Conservation (phyloP, 2,329 filamentous ascomycete species). For the Colletotrichum eleusines region DNA sequence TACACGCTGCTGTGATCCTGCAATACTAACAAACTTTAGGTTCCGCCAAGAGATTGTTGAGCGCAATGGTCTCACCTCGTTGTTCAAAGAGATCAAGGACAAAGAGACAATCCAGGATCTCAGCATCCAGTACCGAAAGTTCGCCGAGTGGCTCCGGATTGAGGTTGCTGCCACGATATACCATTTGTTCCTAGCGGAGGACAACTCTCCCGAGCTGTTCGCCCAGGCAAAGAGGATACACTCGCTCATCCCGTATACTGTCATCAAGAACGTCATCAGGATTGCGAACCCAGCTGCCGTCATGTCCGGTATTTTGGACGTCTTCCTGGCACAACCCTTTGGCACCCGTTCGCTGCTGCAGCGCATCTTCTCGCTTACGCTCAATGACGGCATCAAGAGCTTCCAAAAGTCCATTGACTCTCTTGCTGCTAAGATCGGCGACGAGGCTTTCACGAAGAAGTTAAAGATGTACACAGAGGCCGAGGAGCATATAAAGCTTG, state of each 20-base stretch:
- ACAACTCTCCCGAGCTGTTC: constrained; percentile 97
- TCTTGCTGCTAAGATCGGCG: constrained; percentile 82
- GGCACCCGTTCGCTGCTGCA: constrained; percentile 91
- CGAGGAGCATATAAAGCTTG: constrained; percentile 79
- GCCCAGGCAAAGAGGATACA: constrained; percentile 95
- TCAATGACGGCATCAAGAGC: constrained; percentile 88
- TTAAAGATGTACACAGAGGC: constrained; percentile 83
- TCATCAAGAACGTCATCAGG: constrained; percentile 96
- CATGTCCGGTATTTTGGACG: constrained; percentile 94
- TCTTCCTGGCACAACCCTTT: constrained; percentile 96
- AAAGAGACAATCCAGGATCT: constrained; percentile 90
- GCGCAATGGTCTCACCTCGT: constrained; percentile 85
- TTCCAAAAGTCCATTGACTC: constrained; percentile 90
- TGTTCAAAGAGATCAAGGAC: constrained; percentile 92
- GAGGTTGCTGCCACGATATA: constrained; percentile 97
- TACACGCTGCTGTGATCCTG: constrained; percentile 26
- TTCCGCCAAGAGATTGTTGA: constrained; percentile 77
- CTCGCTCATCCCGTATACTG: constrained; percentile 90
- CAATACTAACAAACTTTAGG: constrained; percentile 52
- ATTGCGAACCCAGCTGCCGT: constrained; percentile 97
- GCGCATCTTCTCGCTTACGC: constrained; percentile 90
- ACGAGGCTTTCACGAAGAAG: constrained; percentile 82
- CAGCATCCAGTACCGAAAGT: constrained; percentile 96
- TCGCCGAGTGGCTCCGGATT: constrained; percentile 97
- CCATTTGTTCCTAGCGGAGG: constrained; percentile 95